These are phyloP conservation scores for Rhizomucor pusillus DNA, from an alignment of 371 early-diverging fungal species.

Conservation along the genomic window DNA sequence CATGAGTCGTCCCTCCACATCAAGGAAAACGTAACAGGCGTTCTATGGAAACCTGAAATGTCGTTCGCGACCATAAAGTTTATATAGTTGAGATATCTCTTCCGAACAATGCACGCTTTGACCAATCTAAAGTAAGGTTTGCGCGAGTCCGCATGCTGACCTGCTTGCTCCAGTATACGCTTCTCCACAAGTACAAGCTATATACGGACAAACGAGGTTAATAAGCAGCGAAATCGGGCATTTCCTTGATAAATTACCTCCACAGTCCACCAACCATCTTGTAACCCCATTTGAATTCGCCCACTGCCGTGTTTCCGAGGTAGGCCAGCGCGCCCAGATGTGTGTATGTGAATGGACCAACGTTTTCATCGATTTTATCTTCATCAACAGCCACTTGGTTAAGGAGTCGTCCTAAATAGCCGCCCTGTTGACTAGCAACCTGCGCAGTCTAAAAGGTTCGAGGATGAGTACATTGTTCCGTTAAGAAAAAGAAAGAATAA, in stretches of 20 bases:
- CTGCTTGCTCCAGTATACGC: constrained; percentile 64
- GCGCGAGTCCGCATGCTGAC: constrained; percentile 40
- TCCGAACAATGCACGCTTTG: constrained; percentile 38
- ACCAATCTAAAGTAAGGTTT: constrained; percentile 44
- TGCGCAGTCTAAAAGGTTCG: constrained; percentile 68
- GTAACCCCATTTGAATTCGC: constrained; percentile 56
- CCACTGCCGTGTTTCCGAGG: constrained; percentile 73
- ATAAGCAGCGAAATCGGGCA: too few species aligned
- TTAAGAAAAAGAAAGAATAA: not conserved
- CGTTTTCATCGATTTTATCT: constrained; percentile 3
- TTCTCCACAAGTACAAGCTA: constrained; percentile 71
- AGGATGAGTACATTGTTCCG: not conserved
- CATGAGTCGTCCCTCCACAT: too few species aligned
- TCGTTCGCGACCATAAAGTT: too few species aligned
- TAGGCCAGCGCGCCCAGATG: constrained; percentile 82
- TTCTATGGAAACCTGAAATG: too few species aligned
- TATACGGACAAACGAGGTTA: too few species aligned
- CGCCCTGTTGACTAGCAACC: constrained; percentile 85
- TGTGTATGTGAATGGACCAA: constrained; percentile 62
- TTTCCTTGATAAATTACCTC: too few species aligned
- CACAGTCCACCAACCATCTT: constrained; percentile 56
- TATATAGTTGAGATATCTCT: constrained; percentile 34
- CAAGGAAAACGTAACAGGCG: too few species aligned
- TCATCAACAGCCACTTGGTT: constrained; percentile 29
- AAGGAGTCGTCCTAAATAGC: constrained; percentile 62